phyloP scores from a whole-genome alignment of 176 grass and related monocot species.

The Echinochloa phyllopogon region DNA sequence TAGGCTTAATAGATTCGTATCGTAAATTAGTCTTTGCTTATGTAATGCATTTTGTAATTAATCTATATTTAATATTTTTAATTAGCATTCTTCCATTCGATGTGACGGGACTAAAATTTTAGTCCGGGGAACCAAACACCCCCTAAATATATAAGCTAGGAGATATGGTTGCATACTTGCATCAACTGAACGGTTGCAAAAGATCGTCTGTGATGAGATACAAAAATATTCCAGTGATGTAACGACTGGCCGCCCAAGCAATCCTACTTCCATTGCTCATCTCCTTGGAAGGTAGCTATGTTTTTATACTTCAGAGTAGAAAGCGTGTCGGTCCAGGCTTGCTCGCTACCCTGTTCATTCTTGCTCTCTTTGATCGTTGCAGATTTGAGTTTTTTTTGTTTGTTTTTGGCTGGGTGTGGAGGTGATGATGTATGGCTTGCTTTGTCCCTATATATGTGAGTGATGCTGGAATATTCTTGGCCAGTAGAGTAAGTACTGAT shows the following conservation, averaged over 20 bases:
- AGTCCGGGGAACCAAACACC: too few species aligned
- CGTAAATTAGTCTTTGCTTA: too few species aligned
- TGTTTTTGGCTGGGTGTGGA: neutral
- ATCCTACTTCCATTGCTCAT: neutral
- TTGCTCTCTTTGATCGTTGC: neutral
- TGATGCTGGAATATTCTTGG: slow-evolving; percentile 3
- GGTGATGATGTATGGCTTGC: neutral
- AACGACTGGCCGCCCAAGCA: neutral
- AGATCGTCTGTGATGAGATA: neutral
- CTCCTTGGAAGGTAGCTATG: slow-evolving; percentile 28
- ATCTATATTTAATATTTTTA: too few species aligned
- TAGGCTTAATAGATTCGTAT: too few species aligned
- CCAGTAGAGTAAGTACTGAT: neutral
- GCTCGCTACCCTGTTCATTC: neutral
- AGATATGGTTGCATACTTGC: neutral
- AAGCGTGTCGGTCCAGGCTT: slow-evolving; percentile 3
- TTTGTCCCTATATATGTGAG: neutral
- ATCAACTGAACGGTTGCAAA: neutral
- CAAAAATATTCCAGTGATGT: slow-evolving; percentile 20
- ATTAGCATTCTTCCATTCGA: too few species aligned
- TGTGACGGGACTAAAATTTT: too few species aligned
- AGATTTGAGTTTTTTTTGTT: neutral
- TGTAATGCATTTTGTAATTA: too few species aligned
- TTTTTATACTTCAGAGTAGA: neutral
- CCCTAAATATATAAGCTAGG: neutral